Conservation (phyloP, 345 rosid species). For the Eutrema heterophyllum region DNA sequence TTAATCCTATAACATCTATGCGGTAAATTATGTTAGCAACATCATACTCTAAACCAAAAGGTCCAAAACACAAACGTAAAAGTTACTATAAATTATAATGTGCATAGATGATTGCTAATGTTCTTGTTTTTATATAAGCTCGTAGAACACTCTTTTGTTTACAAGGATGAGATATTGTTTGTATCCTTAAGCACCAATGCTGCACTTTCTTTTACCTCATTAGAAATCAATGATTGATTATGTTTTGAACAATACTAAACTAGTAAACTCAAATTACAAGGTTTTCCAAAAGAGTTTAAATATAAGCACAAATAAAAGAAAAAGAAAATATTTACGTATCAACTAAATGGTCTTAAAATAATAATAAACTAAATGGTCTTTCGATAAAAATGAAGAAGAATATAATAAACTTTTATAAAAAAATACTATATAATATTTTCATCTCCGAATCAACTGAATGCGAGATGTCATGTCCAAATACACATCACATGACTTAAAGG, state of each 20-base stretch:
- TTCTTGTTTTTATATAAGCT: neutral
- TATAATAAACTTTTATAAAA: neutral
- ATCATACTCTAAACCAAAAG: neutral
- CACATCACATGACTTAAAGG: slow-evolving; percentile 26
- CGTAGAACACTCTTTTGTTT: neutral
- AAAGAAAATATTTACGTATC: neutral
- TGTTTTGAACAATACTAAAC: neutral
- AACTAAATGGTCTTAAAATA: neutral
- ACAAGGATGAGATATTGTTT: neutral
- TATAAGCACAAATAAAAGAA: neutral
- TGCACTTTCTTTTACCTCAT: neutral
- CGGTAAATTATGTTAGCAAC: neutral
- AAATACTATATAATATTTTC: neutral
- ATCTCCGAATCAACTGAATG: slow-evolving; percentile 9
- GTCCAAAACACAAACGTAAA: neutral
- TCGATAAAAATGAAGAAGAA: neutral
- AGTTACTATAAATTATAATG: neutral
- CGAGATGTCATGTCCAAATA: slow-evolving; percentile 24
- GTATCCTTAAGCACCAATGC: neutral
- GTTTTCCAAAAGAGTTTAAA: neutral
- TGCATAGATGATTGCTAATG: neutral
- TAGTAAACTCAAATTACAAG: neutral
- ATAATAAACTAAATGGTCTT: neutral
- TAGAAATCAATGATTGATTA: neutral
- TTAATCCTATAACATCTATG: neutral